Base-by-base conservation (phyloP, 2,329 filamentous ascomycete species). In the Verticillium nonalfalfae region DNA sequence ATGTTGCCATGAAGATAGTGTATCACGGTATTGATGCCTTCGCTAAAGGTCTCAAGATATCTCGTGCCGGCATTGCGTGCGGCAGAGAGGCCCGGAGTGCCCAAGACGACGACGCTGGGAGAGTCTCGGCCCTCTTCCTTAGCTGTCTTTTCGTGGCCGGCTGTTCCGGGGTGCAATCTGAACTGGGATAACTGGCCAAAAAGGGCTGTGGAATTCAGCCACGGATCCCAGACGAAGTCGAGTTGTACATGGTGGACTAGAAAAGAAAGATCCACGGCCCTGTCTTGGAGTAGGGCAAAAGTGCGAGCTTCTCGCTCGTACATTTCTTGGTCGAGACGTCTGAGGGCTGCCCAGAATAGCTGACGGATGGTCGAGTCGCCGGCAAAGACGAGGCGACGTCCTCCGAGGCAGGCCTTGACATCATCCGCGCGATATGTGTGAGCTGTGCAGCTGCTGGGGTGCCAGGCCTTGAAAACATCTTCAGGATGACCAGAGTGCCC, bases 331-430 rank as follows among this genome's bases (percentile, higher is more conserved):
- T 65, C 60, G n/a, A 65, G 59, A 6, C 64, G 59, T 15, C 62
- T 61, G 36, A 65, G 60, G 36, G 64, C 66, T 7, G 83, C 82
- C 80, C 84, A 87, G 69, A 84, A 89, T 6, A 88, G 71, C 66
- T 87, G 82, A 13, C 86, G 80, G 7, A 81, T 79, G 1, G 81
- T 83, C 1, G 83, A 83, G 69, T 89, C 86, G 40, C 87, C 86
- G 33, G 81, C 77, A 65, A 89, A 85, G 15, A 86, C 75, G n/a
- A 88, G 67, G 58, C 78, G 78, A 7, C 79, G 79, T 14, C 76
- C 74, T 2, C 73, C 72, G 26, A 87, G 75, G 67, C 87, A 90
- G 56, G 71, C 18, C 75, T 50, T 71, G 13, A 88, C 77, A 40
- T 85, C 81, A n/a, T 77, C 69, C 6, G 71, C 68, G 9, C 78